phyloP scores from a whole-genome alignment of 768 basidiomycete species.

The Trametes meyenii region DNA sequence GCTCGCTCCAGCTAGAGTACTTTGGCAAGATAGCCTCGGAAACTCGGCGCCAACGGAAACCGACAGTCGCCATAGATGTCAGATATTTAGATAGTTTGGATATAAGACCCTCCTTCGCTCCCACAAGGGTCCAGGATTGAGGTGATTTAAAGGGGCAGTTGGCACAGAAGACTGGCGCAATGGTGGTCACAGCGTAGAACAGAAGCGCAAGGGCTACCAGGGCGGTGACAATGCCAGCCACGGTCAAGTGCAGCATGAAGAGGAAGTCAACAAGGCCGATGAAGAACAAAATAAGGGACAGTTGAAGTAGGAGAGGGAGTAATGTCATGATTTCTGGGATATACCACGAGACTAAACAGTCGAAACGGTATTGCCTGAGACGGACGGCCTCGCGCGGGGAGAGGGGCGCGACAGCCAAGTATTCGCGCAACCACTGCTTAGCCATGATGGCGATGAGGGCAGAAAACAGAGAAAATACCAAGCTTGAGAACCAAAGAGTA shows the following conservation, averaged over 20 bases:
- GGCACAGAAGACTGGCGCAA: constrained; percentile 9
- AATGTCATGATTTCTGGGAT: constrained; percentile 28
- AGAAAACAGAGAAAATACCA: constrained; percentile 19
- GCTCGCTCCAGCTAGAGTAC: constrained; percentile 4
- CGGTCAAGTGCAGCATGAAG: constrained; percentile 16
- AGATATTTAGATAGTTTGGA: neutral
- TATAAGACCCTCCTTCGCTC: neutral
- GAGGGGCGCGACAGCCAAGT: neutral
- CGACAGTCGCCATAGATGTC: neutral
- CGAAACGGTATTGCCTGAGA: constrained; percentile 24
- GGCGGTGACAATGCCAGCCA: constrained; percentile 16
- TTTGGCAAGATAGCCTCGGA: neutral
- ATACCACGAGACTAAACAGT: constrained; percentile 27
- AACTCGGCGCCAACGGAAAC: neutral
- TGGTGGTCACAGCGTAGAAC: constrained; percentile 17
- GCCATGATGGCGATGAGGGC: constrained; percentile 24
- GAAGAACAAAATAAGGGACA: constrained; percentile 24
- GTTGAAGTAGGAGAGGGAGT: constrained; percentile 20
- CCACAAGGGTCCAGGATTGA: constrained; percentile 6
- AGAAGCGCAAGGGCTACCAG: constrained; percentile 5
- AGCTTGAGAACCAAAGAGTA: constrained; percentile 23
- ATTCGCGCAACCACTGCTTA: constrained; percentile 25
- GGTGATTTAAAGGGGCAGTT: constrained; percentile 18
- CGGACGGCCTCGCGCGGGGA: constrained; percentile 22
- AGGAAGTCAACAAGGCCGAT: constrained; percentile 28